Percentiles rank a stretch among this genome's conserved stretches.
Conservation (phyloP, 78 protist genomes). For the Diacronema lutheri region DNA sequence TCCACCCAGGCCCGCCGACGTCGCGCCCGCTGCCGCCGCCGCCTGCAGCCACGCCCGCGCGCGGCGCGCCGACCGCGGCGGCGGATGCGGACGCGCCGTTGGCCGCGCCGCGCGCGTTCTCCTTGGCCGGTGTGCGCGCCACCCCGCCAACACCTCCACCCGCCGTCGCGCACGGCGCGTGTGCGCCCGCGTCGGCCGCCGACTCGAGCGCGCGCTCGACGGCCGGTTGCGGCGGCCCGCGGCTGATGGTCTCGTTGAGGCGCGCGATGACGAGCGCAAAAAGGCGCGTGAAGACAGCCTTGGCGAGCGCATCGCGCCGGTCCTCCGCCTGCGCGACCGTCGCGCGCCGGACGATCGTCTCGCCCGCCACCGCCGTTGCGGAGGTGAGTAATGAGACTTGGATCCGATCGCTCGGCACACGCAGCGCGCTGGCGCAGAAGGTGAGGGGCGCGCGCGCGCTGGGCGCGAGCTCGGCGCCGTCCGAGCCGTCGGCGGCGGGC, state of each 20-base stretch:
- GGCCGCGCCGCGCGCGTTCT: no score
- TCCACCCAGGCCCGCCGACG: no score
- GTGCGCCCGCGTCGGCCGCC: no score
- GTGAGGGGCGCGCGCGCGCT: not conserved
- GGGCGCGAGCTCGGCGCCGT: not conserved
- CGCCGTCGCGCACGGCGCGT: no score
- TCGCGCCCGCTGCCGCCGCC: not conserved
- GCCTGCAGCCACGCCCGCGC: not conserved
- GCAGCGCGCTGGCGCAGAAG: not conserved
- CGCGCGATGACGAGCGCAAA: conserved; percentile 68
- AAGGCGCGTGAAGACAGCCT: conserved; percentile 71
- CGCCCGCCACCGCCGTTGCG: not conserved
- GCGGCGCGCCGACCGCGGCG: not conserved
- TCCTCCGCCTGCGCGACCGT: not conserved
- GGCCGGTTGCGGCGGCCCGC: no score
- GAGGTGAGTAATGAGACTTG: not conserved
- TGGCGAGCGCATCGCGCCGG: conserved; percentile 72
- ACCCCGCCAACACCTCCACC: no score
- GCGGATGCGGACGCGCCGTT: no score
- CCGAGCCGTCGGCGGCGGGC: not conserved
- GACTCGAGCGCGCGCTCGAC: no score
- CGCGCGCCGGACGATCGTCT: not conserved
- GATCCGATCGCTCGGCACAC: not conserved
- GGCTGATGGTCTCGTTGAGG: no score
- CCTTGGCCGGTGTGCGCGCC: no score